Evolutionary conservation across 306 rosid species (phyloP).

Genomic region (Crotalaria pallida): DNA sequence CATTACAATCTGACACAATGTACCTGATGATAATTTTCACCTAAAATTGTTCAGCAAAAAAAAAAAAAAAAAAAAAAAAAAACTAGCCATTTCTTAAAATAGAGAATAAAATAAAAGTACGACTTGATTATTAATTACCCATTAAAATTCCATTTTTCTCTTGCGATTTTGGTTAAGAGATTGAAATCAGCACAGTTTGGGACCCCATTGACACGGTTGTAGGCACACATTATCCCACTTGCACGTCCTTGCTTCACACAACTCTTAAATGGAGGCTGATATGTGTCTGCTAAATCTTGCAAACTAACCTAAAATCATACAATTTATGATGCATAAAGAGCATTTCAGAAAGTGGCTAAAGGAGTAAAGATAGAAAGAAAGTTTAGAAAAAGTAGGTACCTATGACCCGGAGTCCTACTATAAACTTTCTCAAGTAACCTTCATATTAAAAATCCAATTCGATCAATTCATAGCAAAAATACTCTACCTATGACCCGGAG

Average conservation of each 20-base stretch:
- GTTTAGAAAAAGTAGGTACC: background rate
- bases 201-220: constrained; percentile 79
- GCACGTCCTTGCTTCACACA: constrained; percentile 67
- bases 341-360: background rate
- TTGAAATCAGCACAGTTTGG: constrained; percentile 80
- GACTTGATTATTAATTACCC: constrained; percentile 69
- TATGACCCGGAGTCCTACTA: too few species aligned
- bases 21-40: constrained; percentile 49
- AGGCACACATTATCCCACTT: constrained; percentile 92
- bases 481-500: background rate
- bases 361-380: background rate
- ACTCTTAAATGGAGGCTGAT: constrained; percentile 82
- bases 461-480: background rate
- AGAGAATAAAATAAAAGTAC: background rate
- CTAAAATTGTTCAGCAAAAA: background rate
- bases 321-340: background rate
- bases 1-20: constrained; percentile 83
- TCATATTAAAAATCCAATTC: background rate
- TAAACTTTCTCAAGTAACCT: background rate
- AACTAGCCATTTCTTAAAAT: background rate
- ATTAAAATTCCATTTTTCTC: constrained; percentile 65
- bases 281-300: constrained; percentile 88
- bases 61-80: background rate
- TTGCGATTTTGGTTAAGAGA: constrained; percentile 53
- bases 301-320: constrained; percentile 63